Evolutionary conservation across 306 rosid genomes (phyloP).

Genomic region (Neltuma alba): DNA sequence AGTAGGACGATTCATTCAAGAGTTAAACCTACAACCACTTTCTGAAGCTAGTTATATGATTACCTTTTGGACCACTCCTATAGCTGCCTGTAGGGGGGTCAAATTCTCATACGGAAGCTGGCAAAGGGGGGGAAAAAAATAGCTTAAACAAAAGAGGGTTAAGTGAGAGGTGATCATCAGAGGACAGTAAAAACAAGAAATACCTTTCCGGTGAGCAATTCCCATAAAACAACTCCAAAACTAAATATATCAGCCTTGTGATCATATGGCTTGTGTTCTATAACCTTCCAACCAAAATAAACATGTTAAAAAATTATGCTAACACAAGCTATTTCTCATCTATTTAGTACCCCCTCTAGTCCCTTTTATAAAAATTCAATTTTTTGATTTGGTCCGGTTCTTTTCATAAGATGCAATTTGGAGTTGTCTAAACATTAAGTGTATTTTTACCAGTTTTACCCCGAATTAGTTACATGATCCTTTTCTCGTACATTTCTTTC

Average conservation of each 20-base stretch:
- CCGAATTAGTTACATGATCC: too few relatives aligned
- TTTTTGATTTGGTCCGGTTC: too few relatives aligned
- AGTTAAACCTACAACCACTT: slow-evolving; percentile 25
- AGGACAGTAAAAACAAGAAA: slow-evolving; percentile 23
- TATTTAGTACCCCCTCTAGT: neutral
- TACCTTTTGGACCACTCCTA: slow-evolving; percentile 97
- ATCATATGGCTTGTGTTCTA: slow-evolving; percentile 97
- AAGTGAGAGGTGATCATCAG: neutral
- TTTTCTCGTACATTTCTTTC: too few relatives aligned
- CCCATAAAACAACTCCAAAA: slow-evolving; percentile 93
- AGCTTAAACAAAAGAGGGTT: neutral
- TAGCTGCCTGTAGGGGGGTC: slow-evolving; percentile 98
- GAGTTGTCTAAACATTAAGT: too few relatives aligned
- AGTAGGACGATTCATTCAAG: slow-evolving; percentile 9
- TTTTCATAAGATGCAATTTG: too few relatives aligned
- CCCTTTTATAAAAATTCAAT: too few relatives aligned
- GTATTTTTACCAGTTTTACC: too few relatives aligned
- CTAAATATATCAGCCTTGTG: slow-evolving; percentile 99
- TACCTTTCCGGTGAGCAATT: slow-evolving; percentile 95
- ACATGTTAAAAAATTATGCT: slow-evolving; percentile 55
- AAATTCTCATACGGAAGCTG: slow-evolving; percentile 94
- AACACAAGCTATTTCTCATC: slow-evolving; percentile 37
- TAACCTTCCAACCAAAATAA: slow-evolving; percentile 87
- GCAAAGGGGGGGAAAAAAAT: slow-evolving; percentile 33
- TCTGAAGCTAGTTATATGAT: slow-evolving; percentile 4